Conservation (phyloP, 768 basidiomycete genomes). For the Leccinum arenicola region DNA sequence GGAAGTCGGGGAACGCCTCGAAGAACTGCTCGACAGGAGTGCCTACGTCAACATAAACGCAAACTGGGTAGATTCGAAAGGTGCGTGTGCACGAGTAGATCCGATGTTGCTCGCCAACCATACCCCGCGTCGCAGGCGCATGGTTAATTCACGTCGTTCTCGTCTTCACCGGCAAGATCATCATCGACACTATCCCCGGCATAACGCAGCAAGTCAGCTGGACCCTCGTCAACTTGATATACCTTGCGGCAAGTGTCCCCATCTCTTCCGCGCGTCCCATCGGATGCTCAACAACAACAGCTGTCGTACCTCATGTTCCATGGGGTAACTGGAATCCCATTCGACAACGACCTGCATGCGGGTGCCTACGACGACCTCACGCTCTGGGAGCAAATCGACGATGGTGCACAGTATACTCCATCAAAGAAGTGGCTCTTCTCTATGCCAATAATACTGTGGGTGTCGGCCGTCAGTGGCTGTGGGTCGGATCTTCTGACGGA, state of each 20-base stretch:
- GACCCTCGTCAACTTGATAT: constrained; percentile 89
- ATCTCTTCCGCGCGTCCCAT: not conserved
- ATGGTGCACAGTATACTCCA: constrained; percentile 97
- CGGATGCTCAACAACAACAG: constrained; percentile 38
- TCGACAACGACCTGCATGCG: constrained; percentile 80
- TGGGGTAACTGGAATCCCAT: constrained; percentile 95
- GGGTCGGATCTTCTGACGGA: not conserved
- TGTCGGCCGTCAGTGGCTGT: constrained; percentile 8
- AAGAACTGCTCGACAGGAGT: constrained; percentile 76
- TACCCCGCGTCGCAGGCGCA: constrained; percentile 60
- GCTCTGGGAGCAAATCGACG: constrained; percentile 99
- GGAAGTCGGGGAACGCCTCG: constrained; percentile 68
- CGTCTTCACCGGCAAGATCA: constrained; percentile 84
- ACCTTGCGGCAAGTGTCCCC: constrained; percentile 68
- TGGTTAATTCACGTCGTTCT: constrained; percentile 98
- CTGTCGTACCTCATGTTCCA: constrained; percentile 99
- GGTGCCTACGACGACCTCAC: constrained; percentile 98
- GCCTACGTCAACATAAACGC: constrained; percentile 85
- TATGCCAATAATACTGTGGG: constrained; percentile 87
- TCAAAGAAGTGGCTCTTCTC: constrained; percentile 95
- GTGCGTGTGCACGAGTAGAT: constrained; percentile 35
- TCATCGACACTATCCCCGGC: constrained; percentile 91
- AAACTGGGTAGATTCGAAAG: constrained; percentile 93
- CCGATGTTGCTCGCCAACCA: constrained; percentile 1
- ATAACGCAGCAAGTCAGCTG: constrained; percentile 94